Base-by-base conservation (phyloP, 345 rosid species). In the Gossypium herbaceum region DNA sequence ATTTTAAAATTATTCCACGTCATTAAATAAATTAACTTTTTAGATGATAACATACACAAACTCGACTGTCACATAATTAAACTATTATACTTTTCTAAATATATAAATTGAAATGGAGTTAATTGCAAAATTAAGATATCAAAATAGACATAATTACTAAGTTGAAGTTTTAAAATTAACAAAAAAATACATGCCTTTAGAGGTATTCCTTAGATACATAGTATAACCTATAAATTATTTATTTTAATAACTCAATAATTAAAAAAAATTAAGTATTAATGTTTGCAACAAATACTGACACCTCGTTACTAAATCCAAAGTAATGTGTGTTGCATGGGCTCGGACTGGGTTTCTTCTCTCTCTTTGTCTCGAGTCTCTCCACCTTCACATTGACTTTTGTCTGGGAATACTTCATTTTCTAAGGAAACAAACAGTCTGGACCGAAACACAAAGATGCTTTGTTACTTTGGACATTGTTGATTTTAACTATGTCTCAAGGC, bases 371-470 rank as follows among this genome's bases (percentile, higher is more conserved):
- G 45, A 39, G 16, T 71, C 62, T 71, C 62, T 57, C 75, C 34
- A 43, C 47, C 50, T 56, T 56, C 25, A 13, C 47, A 51, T 44
- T 73, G 52, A 55, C 13, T 73, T 59, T 24, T 58, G 41, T 59
- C 20, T 22, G 15, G 22, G 62, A 10, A 22, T 11, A 24, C 43
- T 58, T 59, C 9, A 6, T 58, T 55, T 54, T 48, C 15, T 43
- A 47, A 47, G 66, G 22, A 2, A 48, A 59, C 65, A 7, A 48
- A 59, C 65, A 3, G 59, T 55, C 25, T 7, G 45, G 51, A 57
- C 27, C 75, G 16, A 24, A 58, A 58, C 75, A 72, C 76, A 73
- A 15, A 59, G 68, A 73, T 45, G 75, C 68, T 73, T 59, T 72
- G 24, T 48, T 34, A 34, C 41, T 34, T 34, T 24, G 64, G 54